phyloP scores from a whole-genome alignment of 805 yeast species.

The Citeromyces nyonsensis region DNA sequence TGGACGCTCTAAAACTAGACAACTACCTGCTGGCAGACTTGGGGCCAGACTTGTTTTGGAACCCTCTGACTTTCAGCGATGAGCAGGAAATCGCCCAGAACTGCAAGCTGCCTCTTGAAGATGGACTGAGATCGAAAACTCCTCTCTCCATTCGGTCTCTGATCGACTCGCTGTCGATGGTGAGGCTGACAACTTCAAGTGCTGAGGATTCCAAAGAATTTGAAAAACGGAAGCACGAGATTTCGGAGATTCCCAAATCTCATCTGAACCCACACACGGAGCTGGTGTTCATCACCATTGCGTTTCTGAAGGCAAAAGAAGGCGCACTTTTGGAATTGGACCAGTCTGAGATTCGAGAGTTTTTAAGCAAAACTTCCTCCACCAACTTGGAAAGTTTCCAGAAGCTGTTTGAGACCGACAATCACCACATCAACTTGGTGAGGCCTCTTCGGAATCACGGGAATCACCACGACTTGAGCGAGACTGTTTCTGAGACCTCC shows the following conservation, averaged over 20 bases:
- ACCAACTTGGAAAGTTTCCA: slow-evolving; percentile 19
- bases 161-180: slow-evolving; percentile 8
- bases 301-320: slow-evolving; percentile 70
- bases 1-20: slow-evolving; percentile 3
- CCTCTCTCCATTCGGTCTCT: neutral
- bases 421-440: slow-evolving; percentile 2
- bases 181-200: slow-evolving; percentile 30
- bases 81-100: slow-evolving; percentile 8
- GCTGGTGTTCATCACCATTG: slow-evolving; percentile 58
- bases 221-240: neutral
- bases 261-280: slow-evolving; percentile 59
- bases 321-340: slow-evolving; percentile 73
- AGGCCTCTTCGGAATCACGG: slow-evolving; percentile 1
- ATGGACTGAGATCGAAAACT: too few relatives aligned
- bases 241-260: slow-evolving; percentile 1
- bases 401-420: slow-evolving; percentile 10
- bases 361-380: slow-evolving; percentile 42
- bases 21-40: slow-evolving; percentile 11
- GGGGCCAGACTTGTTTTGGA: slow-evolving; percentile 57
- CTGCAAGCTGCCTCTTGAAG: neutral
- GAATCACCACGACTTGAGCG: slow-evolving; percentile 1
- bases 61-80: slow-evolving; percentile 15
- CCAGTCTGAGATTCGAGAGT: slow-evolving; percentile 77
- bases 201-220: neutral
- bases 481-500: neutral